A percentile compares a stretch with the other conserved stretches of the same genome.
These are phyloP conservation scores for Trichocladium uniseriatum DNA, from an alignment of 495 filamentous ascomycete genomes.

Conservation along the genomic window DNA sequence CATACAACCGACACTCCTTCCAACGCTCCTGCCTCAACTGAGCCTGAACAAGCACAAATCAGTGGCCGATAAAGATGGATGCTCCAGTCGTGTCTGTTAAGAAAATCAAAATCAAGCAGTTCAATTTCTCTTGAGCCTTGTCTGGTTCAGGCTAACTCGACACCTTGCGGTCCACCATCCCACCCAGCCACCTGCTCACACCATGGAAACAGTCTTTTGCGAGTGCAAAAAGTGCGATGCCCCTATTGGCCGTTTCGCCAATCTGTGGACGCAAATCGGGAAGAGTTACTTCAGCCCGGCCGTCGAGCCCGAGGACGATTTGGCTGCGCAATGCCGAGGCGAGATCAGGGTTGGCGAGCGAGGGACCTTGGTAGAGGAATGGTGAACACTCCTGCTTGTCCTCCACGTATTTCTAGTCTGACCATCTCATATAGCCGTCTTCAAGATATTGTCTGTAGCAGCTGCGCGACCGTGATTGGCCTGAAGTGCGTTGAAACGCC, in stretches of 20 bases:
- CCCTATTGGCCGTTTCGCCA: slow-evolving; percentile 29
- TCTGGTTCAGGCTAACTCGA: background rate
- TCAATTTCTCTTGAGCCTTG: too few relatives aligned
- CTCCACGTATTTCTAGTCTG: background rate
- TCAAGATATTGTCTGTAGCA: slow-evolving; percentile 24
- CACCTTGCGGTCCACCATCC: too few relatives aligned
- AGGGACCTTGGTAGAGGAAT: slow-evolving; percentile 26
- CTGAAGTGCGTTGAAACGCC: slow-evolving; percentile 24
- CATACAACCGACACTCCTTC: too few relatives aligned
- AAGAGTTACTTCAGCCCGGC: slow-evolving; percentile 36
- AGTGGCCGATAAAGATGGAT: too few relatives aligned
- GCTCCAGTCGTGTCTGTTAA: too few relatives aligned
- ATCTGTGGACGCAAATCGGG: slow-evolving; percentile 38
- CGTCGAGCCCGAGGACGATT: slow-evolving; percentile 13
- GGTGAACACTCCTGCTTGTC: slow-evolving; percentile 17
- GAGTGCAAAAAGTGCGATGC: slow-evolving; percentile 32
- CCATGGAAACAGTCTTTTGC: slow-evolving; percentile 25
- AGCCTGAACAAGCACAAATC: too few relatives aligned
- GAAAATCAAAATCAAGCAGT: too few relatives aligned
- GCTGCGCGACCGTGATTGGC: slow-evolving; percentile 23
- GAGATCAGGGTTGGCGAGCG: slow-evolving; percentile 18
- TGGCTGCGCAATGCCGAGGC: slow-evolving; percentile 12
- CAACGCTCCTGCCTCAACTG: too few relatives aligned
- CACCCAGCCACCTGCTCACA: background rate
- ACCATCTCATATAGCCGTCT: slow-evolving; percentile 15